Percentiles rank a stretch among this genome's conserved stretches.
Evolutionary conservation across 345 rosid species (phyloP).

Genomic region (Microcos paniculata): DNA sequence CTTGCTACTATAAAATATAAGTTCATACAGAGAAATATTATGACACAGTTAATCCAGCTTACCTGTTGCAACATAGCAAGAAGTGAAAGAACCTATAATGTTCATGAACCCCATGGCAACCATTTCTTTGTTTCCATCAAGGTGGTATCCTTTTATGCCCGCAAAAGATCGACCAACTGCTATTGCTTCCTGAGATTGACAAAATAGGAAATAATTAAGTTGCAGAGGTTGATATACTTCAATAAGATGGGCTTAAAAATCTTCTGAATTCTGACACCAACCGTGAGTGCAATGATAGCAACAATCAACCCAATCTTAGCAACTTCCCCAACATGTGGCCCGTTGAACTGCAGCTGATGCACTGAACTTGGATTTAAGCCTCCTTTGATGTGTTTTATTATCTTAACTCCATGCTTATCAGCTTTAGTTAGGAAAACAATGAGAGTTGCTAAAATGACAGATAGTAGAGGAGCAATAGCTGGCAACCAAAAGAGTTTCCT

Average conservation of each 20-base stretch:
- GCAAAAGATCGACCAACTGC: constrained; percentile 92
- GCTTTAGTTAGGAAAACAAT: constrained; percentile 78
- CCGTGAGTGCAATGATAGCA: constrained; percentile 74
- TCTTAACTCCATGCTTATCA: constrained; percentile 79
- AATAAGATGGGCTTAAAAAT: neutral
- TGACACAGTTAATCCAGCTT: neutral
- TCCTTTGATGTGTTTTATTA: constrained; percentile 67
- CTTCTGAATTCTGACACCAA: constrained; percentile 25
- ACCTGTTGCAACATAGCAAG: constrained; percentile 94
- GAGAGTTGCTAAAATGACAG: constrained; percentile 65
- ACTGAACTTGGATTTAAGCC: constrained; percentile 83
- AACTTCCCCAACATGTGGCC: constrained; percentile 60
- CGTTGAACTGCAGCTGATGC: constrained; percentile 52
- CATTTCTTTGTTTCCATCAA: constrained; percentile 94
- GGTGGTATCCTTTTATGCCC: constrained; percentile 68
- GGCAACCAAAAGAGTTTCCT: constrained; percentile 85
- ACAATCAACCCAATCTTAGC: constrained; percentile 64
- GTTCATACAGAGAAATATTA: neutral
- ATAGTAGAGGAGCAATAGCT: constrained; percentile 77
- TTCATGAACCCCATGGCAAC: constrained; percentile 80
- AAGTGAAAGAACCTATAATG: constrained; percentile 74
- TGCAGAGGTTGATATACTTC: neutral
- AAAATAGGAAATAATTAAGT: neutral
- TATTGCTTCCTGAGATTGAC: constrained; percentile 61
- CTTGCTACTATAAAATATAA: neutral